phyloP scores from a whole-genome alignment of 306 rosid species.

The Pterocarpus santalinus region DNA sequence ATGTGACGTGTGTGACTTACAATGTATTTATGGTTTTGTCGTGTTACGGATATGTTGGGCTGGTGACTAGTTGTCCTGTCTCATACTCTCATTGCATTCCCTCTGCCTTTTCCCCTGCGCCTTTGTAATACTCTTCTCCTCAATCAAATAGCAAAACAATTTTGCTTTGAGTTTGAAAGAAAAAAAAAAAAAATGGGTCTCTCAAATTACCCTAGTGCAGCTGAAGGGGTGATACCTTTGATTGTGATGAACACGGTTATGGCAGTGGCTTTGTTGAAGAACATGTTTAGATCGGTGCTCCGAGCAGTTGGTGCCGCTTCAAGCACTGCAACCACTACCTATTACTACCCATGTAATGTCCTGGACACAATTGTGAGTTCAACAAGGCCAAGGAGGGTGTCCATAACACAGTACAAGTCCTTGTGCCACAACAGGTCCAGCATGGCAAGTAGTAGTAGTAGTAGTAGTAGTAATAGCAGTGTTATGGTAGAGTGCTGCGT shows the following conservation, averaged over 20 bases:
- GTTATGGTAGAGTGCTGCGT: slow-evolving; percentile 68
- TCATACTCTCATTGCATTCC: background rate
- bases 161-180: background rate
- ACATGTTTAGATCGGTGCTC: slow-evolving; percentile 68
- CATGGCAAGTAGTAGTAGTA: no score
- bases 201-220: slow-evolving; percentile 64
- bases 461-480: background rate
- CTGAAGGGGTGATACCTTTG: slow-evolving; percentile 70
- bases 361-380: background rate
- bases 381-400: slow-evolving; percentile 51
- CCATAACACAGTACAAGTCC: slow-evolving; percentile 63
- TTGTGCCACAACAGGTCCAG: slow-evolving; percentile 41
- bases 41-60: no score
- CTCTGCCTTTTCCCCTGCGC: background rate
- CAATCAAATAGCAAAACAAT: background rate
- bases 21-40: no score
- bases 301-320: slow-evolving; percentile 51
- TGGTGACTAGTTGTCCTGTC: background rate
- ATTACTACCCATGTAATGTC: no score
- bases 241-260: slow-evolving; percentile 74
- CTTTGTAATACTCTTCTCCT: background rate
- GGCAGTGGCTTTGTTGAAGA: slow-evolving; percentile 65
- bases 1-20: background rate
- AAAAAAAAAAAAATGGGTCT: slow-evolving; percentile 60
- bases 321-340: background rate